phyloP scores from a whole-genome alignment of 495 filamentous ascomycete species.

The Lasiosphaeriaceae sp. region DNA sequence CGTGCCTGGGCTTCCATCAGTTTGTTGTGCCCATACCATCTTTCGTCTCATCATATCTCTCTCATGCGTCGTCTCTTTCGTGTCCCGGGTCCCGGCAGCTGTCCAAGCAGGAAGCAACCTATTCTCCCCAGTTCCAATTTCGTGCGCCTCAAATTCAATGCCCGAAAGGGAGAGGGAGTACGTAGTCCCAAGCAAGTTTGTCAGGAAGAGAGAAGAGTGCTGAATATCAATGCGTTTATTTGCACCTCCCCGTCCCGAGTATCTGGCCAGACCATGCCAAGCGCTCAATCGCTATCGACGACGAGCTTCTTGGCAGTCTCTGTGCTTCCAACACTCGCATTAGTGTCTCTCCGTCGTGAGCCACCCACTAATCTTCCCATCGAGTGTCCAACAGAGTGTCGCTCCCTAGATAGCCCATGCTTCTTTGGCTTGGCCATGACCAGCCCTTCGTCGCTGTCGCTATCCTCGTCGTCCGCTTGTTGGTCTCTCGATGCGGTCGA shows the following conservation, averaged over 20 bases:
- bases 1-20: neutral
- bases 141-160: neutral
- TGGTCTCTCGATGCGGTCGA: constrained; percentile 6
- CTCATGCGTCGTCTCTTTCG: neutral
- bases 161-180: neutral
- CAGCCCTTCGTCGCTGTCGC: constrained; percentile 53
- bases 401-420: constrained; percentile 22
- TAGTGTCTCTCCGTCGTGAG: constrained; percentile 45
- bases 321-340: constrained; percentile 49
- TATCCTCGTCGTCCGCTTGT: constrained; percentile 52
- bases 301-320: constrained; percentile 55
- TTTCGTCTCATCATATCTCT: neutral
- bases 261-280: neutral
- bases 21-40: neutral
- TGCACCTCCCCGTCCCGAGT: neutral
- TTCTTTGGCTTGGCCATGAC: constrained; percentile 45
- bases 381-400: constrained; percentile 28
- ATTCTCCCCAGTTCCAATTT: neutral
- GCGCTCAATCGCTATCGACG: constrained; percentile 29
- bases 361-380: constrained; percentile 28
- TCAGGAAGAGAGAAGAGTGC: neutral
- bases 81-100: neutral
- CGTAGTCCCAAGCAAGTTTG: neutral
- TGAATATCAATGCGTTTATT: neutral
- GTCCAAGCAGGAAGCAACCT: neutral